Evolutionary conservation across 352 stramenopile species (phyloP).

Genomic region (Globisporangium heterothallicum): DNA sequence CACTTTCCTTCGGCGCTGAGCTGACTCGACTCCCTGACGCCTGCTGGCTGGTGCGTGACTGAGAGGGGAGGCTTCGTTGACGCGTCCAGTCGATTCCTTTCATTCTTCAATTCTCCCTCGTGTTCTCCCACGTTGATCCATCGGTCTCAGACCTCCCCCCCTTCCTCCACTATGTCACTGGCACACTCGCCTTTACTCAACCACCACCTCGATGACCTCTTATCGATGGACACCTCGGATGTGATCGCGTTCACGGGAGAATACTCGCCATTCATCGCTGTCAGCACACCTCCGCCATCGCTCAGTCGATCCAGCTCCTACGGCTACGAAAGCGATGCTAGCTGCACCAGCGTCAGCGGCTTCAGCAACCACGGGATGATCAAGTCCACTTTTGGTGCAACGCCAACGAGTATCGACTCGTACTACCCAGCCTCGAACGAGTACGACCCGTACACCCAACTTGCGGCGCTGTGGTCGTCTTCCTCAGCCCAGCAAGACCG

Average conservation of each 20-base stretch:
- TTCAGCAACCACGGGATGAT: not conserved
- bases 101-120: conserved; percentile 10
- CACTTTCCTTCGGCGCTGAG: not conserved
- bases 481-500: not conserved
- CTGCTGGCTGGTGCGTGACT: no score
- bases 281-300: not conserved
- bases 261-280: conserved; percentile 6
- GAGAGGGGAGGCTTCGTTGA: no score
- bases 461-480: conserved; percentile 8
- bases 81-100: not conserved
- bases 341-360: conserved; percentile 1
- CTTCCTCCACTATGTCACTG: conserved; percentile 10
- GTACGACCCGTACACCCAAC: conserved; percentile 13
- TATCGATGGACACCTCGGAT: not conserved
- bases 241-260: conserved; percentile 3
- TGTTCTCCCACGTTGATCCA: conserved; percentile 12
- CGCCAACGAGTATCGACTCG: conserved; percentile 10
- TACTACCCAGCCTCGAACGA: conserved; percentile 5
- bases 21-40: conserved; percentile 2
- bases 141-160: not conserved
- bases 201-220: not conserved
- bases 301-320: conserved; percentile 1
- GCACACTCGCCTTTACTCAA: conserved; percentile 12
- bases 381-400: not conserved
- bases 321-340: conserved; percentile 6